These are phyloP conservation scores for Crucibulum laeve DNA, from an alignment of 768 basidiomycete species.

Conservation along the genomic window DNA sequence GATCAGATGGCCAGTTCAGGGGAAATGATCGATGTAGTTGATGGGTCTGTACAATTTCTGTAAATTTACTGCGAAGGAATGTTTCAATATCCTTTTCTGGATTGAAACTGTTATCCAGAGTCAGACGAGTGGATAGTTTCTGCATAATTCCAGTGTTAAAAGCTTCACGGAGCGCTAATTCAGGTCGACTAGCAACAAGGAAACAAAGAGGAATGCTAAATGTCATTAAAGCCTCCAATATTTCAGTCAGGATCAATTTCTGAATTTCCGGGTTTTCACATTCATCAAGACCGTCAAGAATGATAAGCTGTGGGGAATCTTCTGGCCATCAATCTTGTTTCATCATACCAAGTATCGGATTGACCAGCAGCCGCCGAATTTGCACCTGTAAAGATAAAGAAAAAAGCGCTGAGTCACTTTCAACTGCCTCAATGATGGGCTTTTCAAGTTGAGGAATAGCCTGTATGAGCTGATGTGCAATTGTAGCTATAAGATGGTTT, in stretches of 20 bases:
- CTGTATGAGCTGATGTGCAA: slow-evolving; percentile 16
- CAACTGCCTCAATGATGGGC: slow-evolving; percentile 6
- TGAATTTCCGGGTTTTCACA: slow-evolving; percentile 10
- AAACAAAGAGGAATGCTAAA: slow-evolving; percentile 17
- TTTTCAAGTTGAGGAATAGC: slow-evolving; percentile 1
- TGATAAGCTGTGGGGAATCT: too few relatives aligned
- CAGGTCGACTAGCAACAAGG: slow-evolving; percentile 22
- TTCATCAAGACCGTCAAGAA: too few relatives aligned
- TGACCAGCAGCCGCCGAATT: too few relatives aligned
- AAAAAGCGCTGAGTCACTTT: slow-evolving; percentile 5
- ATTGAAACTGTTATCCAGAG: slow-evolving; percentile 4
- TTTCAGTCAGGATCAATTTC: slow-evolving; percentile 7
- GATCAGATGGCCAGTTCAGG: slow-evolving; percentile 15
- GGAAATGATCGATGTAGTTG: neutral
- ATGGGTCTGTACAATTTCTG: slow-evolving; percentile 1
- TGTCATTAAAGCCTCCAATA: slow-evolving; percentile 1
- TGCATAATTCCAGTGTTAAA: slow-evolving; percentile 4
- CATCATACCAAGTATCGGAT: too few relatives aligned
- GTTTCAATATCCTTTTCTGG: slow-evolving; percentile 13
- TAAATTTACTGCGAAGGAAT: slow-evolving; percentile 11
- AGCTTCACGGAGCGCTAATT: slow-evolving; percentile 10
- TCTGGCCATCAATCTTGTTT: too few relatives aligned
- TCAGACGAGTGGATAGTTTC: slow-evolving; percentile 1
- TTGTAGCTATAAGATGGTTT: slow-evolving; percentile 11
- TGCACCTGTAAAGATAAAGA: slow-evolving; percentile 23